phyloP scores from a whole-genome alignment of 202 grass and related monocot species.

The Panicum hallii region DNA sequence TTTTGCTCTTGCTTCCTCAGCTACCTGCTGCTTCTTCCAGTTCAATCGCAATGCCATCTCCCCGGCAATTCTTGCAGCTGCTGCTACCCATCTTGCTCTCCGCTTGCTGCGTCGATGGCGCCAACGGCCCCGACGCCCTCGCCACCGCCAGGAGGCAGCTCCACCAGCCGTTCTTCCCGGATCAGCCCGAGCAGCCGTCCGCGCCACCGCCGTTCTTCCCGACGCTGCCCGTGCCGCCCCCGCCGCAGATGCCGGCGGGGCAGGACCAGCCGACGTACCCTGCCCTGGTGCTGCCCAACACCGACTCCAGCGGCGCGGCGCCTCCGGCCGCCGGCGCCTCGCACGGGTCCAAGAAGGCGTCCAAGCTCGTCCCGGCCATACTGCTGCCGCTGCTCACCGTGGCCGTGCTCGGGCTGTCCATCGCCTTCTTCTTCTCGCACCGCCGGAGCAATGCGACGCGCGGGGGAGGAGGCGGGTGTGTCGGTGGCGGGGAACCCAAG shows the following conservation, averaged over 20 bases:
- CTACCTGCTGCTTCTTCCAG: conserved; percentile 13
- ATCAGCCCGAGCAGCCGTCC: conserved; percentile 47
- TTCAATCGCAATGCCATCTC: conserved; percentile 44
- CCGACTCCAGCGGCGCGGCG: conserved; percentile 20
- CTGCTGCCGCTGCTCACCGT: conserved; percentile 69
- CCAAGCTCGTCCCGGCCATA: conserved; percentile 75
- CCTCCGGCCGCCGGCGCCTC: conserved; percentile 17
- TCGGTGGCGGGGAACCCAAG: conserved; percentile 44
- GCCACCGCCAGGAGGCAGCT: conserved; percentile 57
- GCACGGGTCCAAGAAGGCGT: conserved; percentile 50
- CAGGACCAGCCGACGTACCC: conserved; percentile 68
- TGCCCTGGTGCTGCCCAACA: conserved; percentile 63
- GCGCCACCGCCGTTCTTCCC: conserved; percentile 63
- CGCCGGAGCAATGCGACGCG: conserved; percentile 44
- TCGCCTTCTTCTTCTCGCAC: conserved; percentile 71
- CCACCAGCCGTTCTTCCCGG: conserved; percentile 66
- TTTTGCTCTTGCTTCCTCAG: conserved; percentile 26
- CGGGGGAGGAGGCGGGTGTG: conserved; percentile 33
- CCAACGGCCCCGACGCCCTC: neutral
- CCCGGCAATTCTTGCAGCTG: conserved; percentile 44
- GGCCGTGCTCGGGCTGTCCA: conserved; percentile 59
- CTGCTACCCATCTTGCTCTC: conserved; percentile 47
- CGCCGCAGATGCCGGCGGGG: conserved; percentile 45
- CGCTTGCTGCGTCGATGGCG: conserved; percentile 34
- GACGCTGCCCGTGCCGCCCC: conserved; percentile 37